Conservation (phyloP, 805 yeast genomes). For the Kockiozyma suomiensis region DNA sequence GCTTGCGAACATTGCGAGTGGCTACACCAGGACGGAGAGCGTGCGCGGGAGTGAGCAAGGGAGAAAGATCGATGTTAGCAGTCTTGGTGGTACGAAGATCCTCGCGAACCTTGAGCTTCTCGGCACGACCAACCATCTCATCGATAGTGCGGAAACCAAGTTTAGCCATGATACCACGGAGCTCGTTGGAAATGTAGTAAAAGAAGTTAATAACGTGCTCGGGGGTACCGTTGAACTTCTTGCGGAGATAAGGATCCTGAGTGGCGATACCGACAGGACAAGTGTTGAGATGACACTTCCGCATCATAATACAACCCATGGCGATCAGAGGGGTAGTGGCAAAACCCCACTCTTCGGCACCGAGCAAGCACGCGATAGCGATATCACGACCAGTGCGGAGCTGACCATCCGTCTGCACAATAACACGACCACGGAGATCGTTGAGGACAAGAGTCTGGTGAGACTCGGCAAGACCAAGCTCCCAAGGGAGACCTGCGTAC, state of each 20-base stretch:
- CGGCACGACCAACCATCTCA: slow-evolving; percentile 98
- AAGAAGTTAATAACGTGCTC: slow-evolving; percentile 98
- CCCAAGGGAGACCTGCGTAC: slow-evolving; percentile 99
- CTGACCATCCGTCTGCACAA: slow-evolving; percentile 98
- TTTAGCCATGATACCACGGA: slow-evolving; percentile 89
- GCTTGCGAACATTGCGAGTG: slow-evolving; percentile 86
- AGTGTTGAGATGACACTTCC: slow-evolving; percentile 89
- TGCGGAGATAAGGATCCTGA: slow-evolving; percentile 91
- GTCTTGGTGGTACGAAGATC: slow-evolving; percentile 86
- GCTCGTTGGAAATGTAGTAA: slow-evolving; percentile 90
- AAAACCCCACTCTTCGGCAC: slow-evolving; percentile 98
- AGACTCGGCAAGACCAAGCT: slow-evolving; percentile 95
- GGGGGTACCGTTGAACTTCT: slow-evolving; percentile 93
- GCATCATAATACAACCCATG: slow-evolving; percentile 96
- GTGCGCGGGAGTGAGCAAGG: slow-evolving; percentile 95
- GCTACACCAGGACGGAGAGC: slow-evolving; percentile 96
- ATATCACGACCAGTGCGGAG: slow-evolving; percentile 95
- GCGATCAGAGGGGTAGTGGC: slow-evolving; percentile 97
- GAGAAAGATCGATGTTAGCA: slow-evolving; percentile 86
- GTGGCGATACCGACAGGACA: slow-evolving; percentile 99
- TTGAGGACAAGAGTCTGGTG: slow-evolving; percentile 96
- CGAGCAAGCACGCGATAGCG: slow-evolving; percentile 92
- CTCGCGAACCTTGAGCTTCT: slow-evolving; percentile 81
- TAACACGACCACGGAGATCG: slow-evolving; percentile 92
- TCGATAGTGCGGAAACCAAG: slow-evolving; percentile 93